Percentiles rank a stretch among this genome's conserved stretches.
Conservation (phyloP, 306 rosid species). For the Corylus avellana region DNA sequence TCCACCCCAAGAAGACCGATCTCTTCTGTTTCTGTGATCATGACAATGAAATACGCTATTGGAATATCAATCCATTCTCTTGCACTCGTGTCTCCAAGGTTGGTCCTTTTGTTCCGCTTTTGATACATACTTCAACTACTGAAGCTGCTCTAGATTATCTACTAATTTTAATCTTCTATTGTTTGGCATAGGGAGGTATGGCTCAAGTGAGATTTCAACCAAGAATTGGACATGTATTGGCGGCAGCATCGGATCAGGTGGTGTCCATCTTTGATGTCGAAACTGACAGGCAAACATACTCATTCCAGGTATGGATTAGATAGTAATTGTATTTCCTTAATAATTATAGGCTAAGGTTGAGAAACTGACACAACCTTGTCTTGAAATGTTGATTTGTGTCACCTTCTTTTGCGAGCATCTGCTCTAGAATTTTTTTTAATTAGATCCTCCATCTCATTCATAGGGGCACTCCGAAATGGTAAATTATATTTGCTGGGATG, state of each 20-base stretch:
- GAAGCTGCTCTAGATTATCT: neutral
- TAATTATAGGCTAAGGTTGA: slow-evolving; percentile 8
- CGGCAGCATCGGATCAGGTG: slow-evolving; percentile 50
- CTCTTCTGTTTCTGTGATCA: slow-evolving; percentile 49
- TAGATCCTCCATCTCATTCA: slow-evolving; percentile 12
- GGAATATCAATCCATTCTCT: slow-evolving; percentile 41
- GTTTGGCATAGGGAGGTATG: slow-evolving; percentile 46
- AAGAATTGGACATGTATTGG: slow-evolving; percentile 39
- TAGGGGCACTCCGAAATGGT: slow-evolving; percentile 55
- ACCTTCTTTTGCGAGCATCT: slow-evolving; percentile 10
- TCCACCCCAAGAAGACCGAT: slow-evolving; percentile 60
- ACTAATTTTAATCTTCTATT: neutral
- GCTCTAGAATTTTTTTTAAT: slow-evolving; percentile 3
- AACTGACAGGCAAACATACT: slow-evolving; percentile 35
- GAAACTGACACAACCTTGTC: neutral
- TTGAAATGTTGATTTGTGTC: neutral
- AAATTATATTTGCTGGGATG: slow-evolving; percentile 53
- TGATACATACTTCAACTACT: neutral
- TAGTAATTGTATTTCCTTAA: neutral
- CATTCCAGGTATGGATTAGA: slow-evolving; percentile 40
- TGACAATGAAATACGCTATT: slow-evolving; percentile 50
- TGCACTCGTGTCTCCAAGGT: slow-evolving; percentile 45
- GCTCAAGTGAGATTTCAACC: slow-evolving; percentile 61
- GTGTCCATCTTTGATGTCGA: slow-evolving; percentile 52
- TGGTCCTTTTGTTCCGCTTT: slow-evolving; percentile 11